Base-by-base conservation (phyloP, 192 early-diverging fungal species). In the Umbelopsis isabellina region DNA sequence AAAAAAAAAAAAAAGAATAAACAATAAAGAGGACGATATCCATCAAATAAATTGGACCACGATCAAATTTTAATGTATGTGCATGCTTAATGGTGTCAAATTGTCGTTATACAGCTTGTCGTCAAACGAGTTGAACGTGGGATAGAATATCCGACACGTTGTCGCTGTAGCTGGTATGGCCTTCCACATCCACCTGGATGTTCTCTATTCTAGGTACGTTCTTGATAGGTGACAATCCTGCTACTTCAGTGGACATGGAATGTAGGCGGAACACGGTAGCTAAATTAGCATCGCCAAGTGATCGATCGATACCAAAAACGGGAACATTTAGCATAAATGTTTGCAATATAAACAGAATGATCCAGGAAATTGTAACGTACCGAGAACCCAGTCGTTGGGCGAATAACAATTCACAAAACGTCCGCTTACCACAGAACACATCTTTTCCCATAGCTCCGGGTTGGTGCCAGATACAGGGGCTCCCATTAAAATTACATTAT, bases 331-430 rank as follows among this genome's bases (percentile, higher is more conserved):
- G 37, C 37, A 41, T 41, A 41, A 41, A 9, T 41, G 37, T 4
- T 4, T 6, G 37, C 37, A 52, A 23, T 61, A 44, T 37, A 30
- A 4, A 50, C 0, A 37, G 13, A 23, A 46, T 67, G 22, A 37
- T 30, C 22, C 20, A 27, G 5, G 27, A 11, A 9, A 10, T 55
- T 66, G 9, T 45, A 35, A 25, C 64, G 52, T 71, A 76, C 77
- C 85, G 18, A 87, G 72, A 1, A 88, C 85, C 41, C 82, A 77
- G 51, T 88, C 87, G 35, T 83, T 81, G 3, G 80, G 73, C 27
- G 87, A 82, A 58, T 82, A 88, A 5, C 80, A 81, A 69, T 88
- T 88, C 12, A 88, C 45, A 45, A 88, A 82, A 18, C 83, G 69
- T 33, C 82, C 76, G 35, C 82, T 72, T 2, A 85, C 82, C 13